A percentile compares a stretch with the other conserved stretches of the same genome.
Evolutionary conservation across 495 filamentous ascomycete species (phyloP).

Genomic region (Neurospora sp.): DNA sequence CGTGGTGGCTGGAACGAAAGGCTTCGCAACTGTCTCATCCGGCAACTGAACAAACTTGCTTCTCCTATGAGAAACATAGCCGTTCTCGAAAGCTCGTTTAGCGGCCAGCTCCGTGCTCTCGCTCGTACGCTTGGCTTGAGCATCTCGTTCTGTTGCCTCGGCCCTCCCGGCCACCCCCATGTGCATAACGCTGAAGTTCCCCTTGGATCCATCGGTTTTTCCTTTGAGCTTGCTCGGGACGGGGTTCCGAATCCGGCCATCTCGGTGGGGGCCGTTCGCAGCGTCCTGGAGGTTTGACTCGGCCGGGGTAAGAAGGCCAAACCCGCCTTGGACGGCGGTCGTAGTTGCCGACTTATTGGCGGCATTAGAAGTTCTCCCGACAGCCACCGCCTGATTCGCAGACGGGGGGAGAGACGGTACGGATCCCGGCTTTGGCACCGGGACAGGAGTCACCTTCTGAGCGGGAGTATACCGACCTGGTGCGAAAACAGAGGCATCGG

Average conservation of each 20-base stretch:
- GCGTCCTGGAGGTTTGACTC: conserved; percentile 15
- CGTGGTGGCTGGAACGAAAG: conserved; percentile 9
- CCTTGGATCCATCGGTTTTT: conserved; percentile 46
- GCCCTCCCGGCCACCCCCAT: conserved; percentile 38
- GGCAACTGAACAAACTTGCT: conserved; percentile 29
- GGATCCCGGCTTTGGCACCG: conserved; percentile 14
- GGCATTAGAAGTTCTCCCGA: conserved; percentile 1
- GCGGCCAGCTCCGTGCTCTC: conserved; percentile 45
- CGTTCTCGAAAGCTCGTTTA: conserved; percentile 39
- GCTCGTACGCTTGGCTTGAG: conserved; percentile 45
- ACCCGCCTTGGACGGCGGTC: conserved; percentile 2
- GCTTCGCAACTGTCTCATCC: conserved; percentile 15
- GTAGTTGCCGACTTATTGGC: background rate
- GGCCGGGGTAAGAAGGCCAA: conserved; percentile 9
- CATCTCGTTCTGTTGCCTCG: conserved; percentile 37
- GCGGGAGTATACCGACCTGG: conserved; percentile 1
- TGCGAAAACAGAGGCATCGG: background rate
- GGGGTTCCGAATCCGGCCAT: conserved; percentile 47
- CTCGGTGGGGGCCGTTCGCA: conserved; percentile 18
- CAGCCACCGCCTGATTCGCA: background rate
- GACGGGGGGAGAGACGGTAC: conserved; percentile 10
- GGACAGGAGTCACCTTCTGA: conserved; percentile 14
- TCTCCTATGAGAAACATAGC: conserved; percentile 40
- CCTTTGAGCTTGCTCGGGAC: conserved; percentile 49
- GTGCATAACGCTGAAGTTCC: conserved; percentile 50